Conservation (phyloP, 768 basidiomycete genomes). For the Kondoa subrosea region DNA sequence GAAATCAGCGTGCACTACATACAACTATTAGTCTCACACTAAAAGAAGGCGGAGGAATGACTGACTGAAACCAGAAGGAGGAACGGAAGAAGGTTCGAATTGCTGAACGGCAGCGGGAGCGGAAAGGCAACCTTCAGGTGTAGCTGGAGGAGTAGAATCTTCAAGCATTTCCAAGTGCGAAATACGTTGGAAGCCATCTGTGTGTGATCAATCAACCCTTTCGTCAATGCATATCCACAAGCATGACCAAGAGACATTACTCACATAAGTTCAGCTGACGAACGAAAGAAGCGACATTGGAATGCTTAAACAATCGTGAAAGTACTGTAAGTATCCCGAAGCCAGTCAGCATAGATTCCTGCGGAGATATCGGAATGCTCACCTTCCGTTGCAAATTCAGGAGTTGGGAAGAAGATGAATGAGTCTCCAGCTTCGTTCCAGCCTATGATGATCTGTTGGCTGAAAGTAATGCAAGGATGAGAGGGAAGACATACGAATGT, state of each 20-base stretch:
- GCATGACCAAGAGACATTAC: background rate
- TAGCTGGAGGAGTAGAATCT: background rate
- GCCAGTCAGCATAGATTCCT: no score
- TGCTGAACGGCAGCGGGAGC: slow-evolving; percentile 3
- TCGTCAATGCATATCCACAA: no score
- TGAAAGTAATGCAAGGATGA: no score
- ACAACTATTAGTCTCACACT: background rate
- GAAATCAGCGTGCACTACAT: background rate
- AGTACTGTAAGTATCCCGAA: background rate
- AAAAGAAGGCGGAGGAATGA: background rate
- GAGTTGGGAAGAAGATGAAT: slow-evolving; percentile 8
- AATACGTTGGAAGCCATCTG: slow-evolving; percentile 10
- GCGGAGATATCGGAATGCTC: no score
- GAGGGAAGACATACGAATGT: no score
- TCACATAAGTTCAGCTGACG: background rate
- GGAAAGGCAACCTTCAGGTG: background rate
- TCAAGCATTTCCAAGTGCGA: slow-evolving; percentile 7
- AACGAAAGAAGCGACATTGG: slow-evolving; percentile 1
- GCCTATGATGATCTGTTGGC: no score
- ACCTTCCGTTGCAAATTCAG: background rate
- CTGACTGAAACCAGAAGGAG: slow-evolving; percentile 5
- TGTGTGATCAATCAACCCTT: no score
- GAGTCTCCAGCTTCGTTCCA: background rate
- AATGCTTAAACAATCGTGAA: slow-evolving; percentile 3
- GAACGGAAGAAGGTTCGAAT: background rate